phyloP scores from a whole-genome alignment of 139 green algal species.

The Astrephomene gubernaculifera region DNA sequence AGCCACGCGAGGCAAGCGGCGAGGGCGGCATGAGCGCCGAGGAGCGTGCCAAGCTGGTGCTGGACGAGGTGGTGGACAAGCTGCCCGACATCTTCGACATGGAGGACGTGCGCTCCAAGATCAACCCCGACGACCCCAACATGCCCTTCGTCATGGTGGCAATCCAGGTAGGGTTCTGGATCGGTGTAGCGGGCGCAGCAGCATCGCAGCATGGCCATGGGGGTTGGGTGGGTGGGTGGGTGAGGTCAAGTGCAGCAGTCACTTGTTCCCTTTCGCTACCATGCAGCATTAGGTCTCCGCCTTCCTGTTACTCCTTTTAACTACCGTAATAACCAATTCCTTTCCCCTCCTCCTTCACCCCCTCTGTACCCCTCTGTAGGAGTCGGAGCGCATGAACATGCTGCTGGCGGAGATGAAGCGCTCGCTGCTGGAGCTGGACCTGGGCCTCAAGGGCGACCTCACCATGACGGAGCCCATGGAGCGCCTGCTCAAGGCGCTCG shows the following conservation, averaged over 20 bases:
- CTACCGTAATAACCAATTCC: too few species aligned
- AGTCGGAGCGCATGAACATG: constrained; percentile 91
- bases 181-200: too few species aligned
- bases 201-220: too few species aligned
- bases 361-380: constrained; percentile 58
- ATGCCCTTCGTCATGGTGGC: constrained; percentile 93
- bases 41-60: constrained; percentile 88
- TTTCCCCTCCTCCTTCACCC: neutral
- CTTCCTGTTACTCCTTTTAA: too few species aligned
- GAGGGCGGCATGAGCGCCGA: constrained; percentile 78
- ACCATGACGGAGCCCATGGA: constrained; percentile 94
- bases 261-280: too few species aligned
- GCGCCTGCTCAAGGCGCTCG: constrained; percentile 80
- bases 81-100: constrained; percentile 88
- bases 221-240: too few species aligned
- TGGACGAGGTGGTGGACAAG: constrained; percentile 88
- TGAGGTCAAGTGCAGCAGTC: too few species aligned
- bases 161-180: constrained; percentile 87
- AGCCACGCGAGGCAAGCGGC: constrained; percentile 76
- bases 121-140: constrained; percentile 85
- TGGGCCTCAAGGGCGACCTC: constrained; percentile 94
- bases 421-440: constrained; percentile 88
- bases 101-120: constrained; percentile 86
- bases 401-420: constrained; percentile 86
- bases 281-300: too few species aligned